phyloP scores from a whole-genome alignment of 305 asterid species.

The Fraxinus xanthoxyloides region DNA sequence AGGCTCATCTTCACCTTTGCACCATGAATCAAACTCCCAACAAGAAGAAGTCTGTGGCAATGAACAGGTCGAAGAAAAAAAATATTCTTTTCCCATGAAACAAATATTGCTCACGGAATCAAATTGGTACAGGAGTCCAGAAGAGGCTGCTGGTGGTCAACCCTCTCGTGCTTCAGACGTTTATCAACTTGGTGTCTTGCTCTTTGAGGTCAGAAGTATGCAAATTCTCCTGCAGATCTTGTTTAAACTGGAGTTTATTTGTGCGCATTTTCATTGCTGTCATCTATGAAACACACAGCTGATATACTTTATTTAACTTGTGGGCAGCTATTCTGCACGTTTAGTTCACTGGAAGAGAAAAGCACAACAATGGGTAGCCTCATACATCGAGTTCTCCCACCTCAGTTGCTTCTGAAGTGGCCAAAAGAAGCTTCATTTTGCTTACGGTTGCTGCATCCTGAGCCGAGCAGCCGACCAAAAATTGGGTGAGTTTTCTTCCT shows the following conservation, averaged over 20 bases:
- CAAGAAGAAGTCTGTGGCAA: neutral
- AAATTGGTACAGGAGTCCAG: slow-evolving; percentile 50
- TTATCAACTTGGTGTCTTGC: slow-evolving; percentile 89
- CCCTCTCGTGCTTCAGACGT: slow-evolving; percentile 73
- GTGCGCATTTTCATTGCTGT: neutral
- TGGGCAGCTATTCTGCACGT: slow-evolving; percentile 80
- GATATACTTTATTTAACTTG: slow-evolving; percentile 19
- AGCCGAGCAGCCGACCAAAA: slow-evolving; percentile 76
- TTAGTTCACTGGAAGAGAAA: slow-evolving; percentile 72
- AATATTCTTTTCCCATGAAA: slow-evolving; percentile 43
- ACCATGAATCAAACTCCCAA: neutral
- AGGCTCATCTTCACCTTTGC: slow-evolving; percentile 33
- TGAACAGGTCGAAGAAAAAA: slow-evolving; percentile 31
- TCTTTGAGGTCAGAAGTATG: slow-evolving; percentile 74
- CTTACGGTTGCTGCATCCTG: slow-evolving; percentile 93
- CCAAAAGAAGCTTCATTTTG: slow-evolving; percentile 98
- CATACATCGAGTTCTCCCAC: slow-evolving; percentile 92
- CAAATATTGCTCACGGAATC: slow-evolving; percentile 44
- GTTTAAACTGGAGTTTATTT: neutral
- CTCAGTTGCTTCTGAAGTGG: slow-evolving; percentile 91
- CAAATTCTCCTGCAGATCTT: neutral
- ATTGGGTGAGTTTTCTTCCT: slow-evolving; percentile 49
- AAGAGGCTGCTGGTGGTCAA: slow-evolving; percentile 54
- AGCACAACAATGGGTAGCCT: slow-evolving; percentile 71
- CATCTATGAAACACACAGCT: slow-evolving; percentile 15